Evolutionary conservation across 768 basidiomycete species (phyloP).

Genomic region (Boletus subcaerulescens): DNA sequence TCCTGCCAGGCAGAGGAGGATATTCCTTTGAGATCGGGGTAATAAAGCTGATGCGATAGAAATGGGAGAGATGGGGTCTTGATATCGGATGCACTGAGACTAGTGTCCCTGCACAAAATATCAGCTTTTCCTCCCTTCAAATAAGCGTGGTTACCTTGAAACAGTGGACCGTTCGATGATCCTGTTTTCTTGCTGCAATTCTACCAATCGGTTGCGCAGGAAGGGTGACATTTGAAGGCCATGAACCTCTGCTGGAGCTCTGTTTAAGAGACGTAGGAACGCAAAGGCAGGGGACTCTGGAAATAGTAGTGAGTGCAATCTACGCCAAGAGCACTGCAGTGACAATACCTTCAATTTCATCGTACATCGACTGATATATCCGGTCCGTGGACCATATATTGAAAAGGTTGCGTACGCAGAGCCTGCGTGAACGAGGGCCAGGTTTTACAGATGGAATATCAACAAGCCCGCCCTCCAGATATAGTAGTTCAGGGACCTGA

Average conservation of each 20-base stretch:
- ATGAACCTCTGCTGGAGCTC: constrained; percentile 64
- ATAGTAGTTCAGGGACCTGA: constrained; percentile 69
- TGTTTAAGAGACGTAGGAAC: constrained; percentile 69
- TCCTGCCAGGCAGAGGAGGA: constrained; percentile 57
- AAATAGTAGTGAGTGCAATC: constrained; percentile 17
- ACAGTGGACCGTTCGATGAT: constrained; percentile 42
- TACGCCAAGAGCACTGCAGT: neutral
- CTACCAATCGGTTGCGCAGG: constrained; percentile 52
- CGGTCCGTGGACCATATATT: constrained; percentile 90
- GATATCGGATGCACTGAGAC: constrained; percentile 16
- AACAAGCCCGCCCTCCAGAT: constrained; percentile 72
- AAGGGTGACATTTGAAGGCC: constrained; percentile 56
- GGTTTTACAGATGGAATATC: constrained; percentile 59
- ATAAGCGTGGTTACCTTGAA: constrained; percentile 38
- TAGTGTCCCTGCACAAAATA: constrained; percentile 18
- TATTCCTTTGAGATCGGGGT: constrained; percentile 57
- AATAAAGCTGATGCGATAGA: constrained; percentile 35
- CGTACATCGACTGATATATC: constrained; percentile 66
- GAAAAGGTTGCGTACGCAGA: constrained; percentile 63
- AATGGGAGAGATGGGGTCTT: constrained; percentile 15
- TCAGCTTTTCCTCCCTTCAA: constrained; percentile 4
- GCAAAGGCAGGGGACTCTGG: constrained; percentile 60
- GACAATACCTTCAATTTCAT: constrained; percentile 50
- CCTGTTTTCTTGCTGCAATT: constrained; percentile 42
- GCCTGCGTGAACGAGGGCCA: constrained; percentile 45